Evolutionary conservation across 306 rosid species (phyloP), one percentile per base, ranked within the genome.

Genomic region (Gleditsia sinensis): DNA sequence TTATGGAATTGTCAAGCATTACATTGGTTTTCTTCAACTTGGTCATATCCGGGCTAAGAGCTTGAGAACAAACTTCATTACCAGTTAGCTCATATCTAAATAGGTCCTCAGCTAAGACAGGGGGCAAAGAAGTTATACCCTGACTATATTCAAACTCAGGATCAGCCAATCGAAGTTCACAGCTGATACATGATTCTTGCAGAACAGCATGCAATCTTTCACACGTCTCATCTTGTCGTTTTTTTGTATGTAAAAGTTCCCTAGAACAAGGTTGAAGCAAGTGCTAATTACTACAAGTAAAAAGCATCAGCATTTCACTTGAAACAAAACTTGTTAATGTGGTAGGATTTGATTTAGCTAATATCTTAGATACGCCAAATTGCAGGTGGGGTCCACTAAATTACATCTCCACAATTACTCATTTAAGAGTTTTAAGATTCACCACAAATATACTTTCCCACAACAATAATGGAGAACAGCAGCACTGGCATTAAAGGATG

Each of bases 91-190:
- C 89, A 40, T 80, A 72, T 13, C 72, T 83, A 69, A 89, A 89
- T 67, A 89, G 78, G 79, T 89, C 97, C 48, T 86, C 86, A 1
- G 88, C 85, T 20, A 86, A 63, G 0, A 32, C 72, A 25, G 90
- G 88, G 70, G 93, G 69, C 70, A 88, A 79, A 78, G 89, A 84
- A 70, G 85, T 50, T 30, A 88, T 62, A 11, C 85, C 80, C 16
- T 84, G 96, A 81, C 56, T 87, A 67, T 27, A 69, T 79, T 85
- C 93, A 67, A 70, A 86, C 71, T 81, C 88, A 0, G 89, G 89
- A 72, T 89, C 86, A n/a, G 88, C 80, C 83, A 88, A 53, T 50
- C 76, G 87, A 78, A 90, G 88, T 80, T 92, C 89, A 68, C 94
- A 88, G 75, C 81, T 83, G 81, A 77, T 82, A 81, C 92, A 89